Conservation (phyloP, 345 rosid genomes). For the Citrus sinensis region DVS_A1.0 CM039169.1:30219501-30220000, state of each 20-base stretch:
- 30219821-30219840: conserved; percentile 65
- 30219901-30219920: not conserved
- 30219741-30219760: conserved; percentile 14
- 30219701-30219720: not conserved
- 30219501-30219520: not conserved
- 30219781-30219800: conserved; percentile 62
- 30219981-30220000: conserved; percentile 37
- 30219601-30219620: conserved; percentile 62
- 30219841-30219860: conserved; percentile 50
- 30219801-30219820: conserved; percentile 43
- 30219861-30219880: conserved; percentile 50
- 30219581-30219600: conserved; percentile 59
- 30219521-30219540: not conserved
- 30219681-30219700: not conserved
- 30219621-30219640: conserved; percentile 52
- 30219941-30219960: not conserved
- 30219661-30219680: conserved; percentile 37
- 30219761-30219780: conserved; percentile 77
- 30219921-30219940: not conserved
- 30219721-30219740: not conserved
- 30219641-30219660: conserved; percentile 75
- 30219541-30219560: conserved; percentile 33
- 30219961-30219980: conserved; percentile 32
- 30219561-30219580: conserved; percentile 57
- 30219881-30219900: not conserved